Percentiles rank a stretch among this genome's conserved stretches.
phyloP scores from a whole-genome alignment of 2,329 filamentous ascomycete species.

The Aspergillus calidoustus region DNA sequence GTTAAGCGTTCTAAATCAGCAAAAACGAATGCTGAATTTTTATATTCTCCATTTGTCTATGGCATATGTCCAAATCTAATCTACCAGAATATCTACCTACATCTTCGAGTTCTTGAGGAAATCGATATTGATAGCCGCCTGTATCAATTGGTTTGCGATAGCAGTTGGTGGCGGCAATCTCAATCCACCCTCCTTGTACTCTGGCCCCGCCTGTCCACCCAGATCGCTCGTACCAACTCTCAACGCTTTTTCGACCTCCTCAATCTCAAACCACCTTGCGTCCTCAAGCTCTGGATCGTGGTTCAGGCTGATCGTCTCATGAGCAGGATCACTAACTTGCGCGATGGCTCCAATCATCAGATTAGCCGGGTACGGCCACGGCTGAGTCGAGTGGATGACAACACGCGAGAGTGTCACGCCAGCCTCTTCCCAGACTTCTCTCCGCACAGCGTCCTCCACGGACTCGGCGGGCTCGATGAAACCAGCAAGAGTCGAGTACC shows the following conservation, averaged over 20 bases:
- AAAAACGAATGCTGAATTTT: not conserved
- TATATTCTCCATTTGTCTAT: slow-evolving; percentile 9
- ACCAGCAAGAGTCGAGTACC: slow-evolving; percentile 87
- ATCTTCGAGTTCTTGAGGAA: slow-evolving; percentile 66
- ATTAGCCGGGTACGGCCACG: slow-evolving; percentile 85
- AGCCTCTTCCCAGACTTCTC: slow-evolving; percentile 86
- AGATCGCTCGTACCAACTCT: slow-evolving; percentile 68
- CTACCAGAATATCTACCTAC: slow-evolving; percentile 23
- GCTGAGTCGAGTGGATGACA: slow-evolving; percentile 80
- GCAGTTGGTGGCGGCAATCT: slow-evolving; percentile 83
- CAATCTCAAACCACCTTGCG: slow-evolving; percentile 84
- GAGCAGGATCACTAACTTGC: slow-evolving; percentile 74
- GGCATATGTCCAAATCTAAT: not conserved
- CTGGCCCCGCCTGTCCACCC: slow-evolving; percentile 65
- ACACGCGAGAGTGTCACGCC: slow-evolving; percentile 78
- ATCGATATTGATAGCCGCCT: slow-evolving; percentile 72
- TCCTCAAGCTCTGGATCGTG: slow-evolving; percentile 91
- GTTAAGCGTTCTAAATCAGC: not conserved
- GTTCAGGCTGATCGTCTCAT: slow-evolving; percentile 79
- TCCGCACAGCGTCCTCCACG: slow-evolving; percentile 79
- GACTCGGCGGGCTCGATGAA: slow-evolving; percentile 87
- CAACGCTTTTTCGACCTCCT: slow-evolving; percentile 79
- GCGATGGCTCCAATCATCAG: slow-evolving; percentile 88
- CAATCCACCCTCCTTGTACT: slow-evolving; percentile 76
- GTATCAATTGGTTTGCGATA: slow-evolving; percentile 88